These are phyloP conservation scores for Phytophthora europaea DNA, from an alignment of 352 stramenopile species.

Conservation along the genomic window DNA sequence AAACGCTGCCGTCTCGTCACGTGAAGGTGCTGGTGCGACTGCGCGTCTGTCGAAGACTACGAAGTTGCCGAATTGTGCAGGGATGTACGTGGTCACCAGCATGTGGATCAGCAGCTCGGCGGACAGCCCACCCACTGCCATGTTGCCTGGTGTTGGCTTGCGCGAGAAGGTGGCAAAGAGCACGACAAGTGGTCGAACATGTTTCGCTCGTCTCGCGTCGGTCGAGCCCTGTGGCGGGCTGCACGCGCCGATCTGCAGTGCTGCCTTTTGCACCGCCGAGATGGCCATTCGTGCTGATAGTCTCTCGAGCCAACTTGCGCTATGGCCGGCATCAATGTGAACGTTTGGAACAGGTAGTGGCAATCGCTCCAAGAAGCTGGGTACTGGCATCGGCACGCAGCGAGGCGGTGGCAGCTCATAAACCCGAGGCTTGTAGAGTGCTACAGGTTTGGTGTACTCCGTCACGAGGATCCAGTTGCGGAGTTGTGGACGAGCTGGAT, in stretches of 20 bases:
- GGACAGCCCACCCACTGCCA: slow-evolving; percentile 87
- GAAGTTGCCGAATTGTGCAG: slow-evolving; percentile 94
- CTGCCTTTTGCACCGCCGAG: slow-evolving; percentile 64
- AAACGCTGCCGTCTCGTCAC: slow-evolving; percentile 58
- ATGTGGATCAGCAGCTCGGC: slow-evolving; percentile 92
- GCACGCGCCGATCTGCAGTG: slow-evolving; percentile 75
- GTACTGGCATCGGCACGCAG: slow-evolving; percentile 90
- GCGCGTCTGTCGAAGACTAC: slow-evolving; percentile 85
- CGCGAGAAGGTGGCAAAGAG: slow-evolving; percentile 93
- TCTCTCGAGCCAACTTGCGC: slow-evolving; percentile 77
- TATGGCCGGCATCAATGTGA: slow-evolving; percentile 67
- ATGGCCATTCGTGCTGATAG: slow-evolving; percentile 60
- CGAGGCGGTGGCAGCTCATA: slow-evolving; percentile 87
- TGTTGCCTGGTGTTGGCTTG: slow-evolving; percentile 83
- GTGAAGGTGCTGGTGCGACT: slow-evolving; percentile 56
- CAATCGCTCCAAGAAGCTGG: slow-evolving; percentile 79
- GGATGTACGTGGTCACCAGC: slow-evolving; percentile 93
- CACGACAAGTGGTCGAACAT: slow-evolving; percentile 81
- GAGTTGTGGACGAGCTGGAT: slow-evolving; percentile 64
- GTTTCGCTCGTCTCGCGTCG: slow-evolving; percentile 79
- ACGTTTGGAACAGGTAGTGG: slow-evolving; percentile 77
- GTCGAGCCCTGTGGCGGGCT: slow-evolving; percentile 66
- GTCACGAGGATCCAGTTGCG: slow-evolving; percentile 76
- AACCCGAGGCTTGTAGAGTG: slow-evolving; percentile 82
- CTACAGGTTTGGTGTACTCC: slow-evolving; percentile 67